Conservation (phyloP, 306 rosid species). For the Quercus robur region DNA sequence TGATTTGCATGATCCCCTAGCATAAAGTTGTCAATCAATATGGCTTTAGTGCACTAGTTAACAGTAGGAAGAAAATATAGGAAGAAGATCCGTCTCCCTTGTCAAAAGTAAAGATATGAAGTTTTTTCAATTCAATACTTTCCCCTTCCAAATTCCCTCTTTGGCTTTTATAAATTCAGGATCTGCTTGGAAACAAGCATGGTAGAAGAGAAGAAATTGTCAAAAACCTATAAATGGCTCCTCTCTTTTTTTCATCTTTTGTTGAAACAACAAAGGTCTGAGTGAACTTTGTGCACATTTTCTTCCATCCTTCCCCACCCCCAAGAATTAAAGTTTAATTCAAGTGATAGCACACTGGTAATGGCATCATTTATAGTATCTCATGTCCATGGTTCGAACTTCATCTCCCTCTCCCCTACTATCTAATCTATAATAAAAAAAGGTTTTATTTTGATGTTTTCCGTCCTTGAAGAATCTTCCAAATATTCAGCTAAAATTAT, state of each 20-base stretch:
- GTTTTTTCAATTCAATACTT: background rate
- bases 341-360: too few relatives aligned
- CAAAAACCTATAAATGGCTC: background rate
- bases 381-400: too few relatives aligned
- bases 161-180: background rate
- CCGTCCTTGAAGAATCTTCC: background rate
- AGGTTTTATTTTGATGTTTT: background rate
- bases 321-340: too few relatives aligned
- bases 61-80: background rate
- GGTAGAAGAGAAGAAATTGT: background rate
- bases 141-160: background rate
- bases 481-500: background rate
- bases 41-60: background rate
- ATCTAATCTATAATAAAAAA: too few relatives aligned
- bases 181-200: background rate
- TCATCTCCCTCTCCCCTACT: background rate
- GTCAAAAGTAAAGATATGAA: background rate
- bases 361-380: too few relatives aligned
- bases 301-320: background rate
- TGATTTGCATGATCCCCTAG: constrained; percentile 6
- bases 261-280: background rate
- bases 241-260: background rate
- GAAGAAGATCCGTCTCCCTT: background rate
- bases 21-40: background rate
- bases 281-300: background rate